Base-by-base conservation (phyloP, 805 yeast species). In the Wickerhamomyces hampshirensis region DNA sequence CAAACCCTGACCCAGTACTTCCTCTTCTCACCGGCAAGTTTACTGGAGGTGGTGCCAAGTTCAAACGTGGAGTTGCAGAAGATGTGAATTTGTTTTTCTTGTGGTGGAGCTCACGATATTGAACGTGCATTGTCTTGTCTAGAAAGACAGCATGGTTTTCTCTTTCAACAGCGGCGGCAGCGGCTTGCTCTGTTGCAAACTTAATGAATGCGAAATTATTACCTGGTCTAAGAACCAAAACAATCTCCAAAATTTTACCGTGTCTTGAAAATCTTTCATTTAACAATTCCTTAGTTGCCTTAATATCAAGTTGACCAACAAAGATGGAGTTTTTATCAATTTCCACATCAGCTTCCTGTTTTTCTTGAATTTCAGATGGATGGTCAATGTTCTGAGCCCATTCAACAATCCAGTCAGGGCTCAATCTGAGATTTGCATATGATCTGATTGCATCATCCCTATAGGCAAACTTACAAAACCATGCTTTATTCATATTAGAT, bases 401-500 rank as follows among this genome's bases (percentile, higher is more conserved):
- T 50, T 83, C 87, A 29, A 81, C 83, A 30, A 62, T 62, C 71
- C 77, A 77, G n/a, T 62, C 59, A 6, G 67, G 61, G 31, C 71
- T 71, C 11, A 71, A 67, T 46, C 81, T 71, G 42, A 82, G 64
- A 48, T 71, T 73, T 3, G 93, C 88, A 64, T 75, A 86, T 0
- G 95, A 94, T 51, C 84, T 71, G 30, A 85, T 84, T 10, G 96
- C 95, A 58, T 87, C 95, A 55, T 84, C 94, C 31, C 96, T 73
- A 56, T 73, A 85, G 2, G 78, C 83, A 62, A 78, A 86, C 52
- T 83, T 82, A 44, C 79, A 73, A 53, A 80, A 85, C 95, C 94
- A 87, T 18, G 70, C 67, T 33, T 59, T 63, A 34, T 54, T 46
- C 33, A 51, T 23, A 30, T 47, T 62, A 51, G 43, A 54, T 39